A percentile compares a stretch with the other conserved stretches of the same genome.
These are phyloP conservation scores for Irpex lacteus DNA, from an alignment of 1,284 basidiomycete genomes.

Conservation along the genomic window DNA sequence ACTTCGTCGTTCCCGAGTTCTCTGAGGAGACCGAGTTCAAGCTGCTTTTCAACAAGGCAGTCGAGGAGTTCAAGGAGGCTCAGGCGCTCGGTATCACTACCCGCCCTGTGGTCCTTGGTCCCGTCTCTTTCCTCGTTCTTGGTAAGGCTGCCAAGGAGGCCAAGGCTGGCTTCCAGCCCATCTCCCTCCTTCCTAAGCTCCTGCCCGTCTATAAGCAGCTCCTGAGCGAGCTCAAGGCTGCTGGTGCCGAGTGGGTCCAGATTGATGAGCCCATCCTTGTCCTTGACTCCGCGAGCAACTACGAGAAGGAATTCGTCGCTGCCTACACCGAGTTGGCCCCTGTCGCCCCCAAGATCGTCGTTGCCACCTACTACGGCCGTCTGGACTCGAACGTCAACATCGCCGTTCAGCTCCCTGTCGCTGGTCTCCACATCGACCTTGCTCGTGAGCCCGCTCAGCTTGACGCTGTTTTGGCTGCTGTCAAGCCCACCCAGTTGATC, in stretches of 20 bases:
- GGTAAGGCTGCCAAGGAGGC: slow-evolving; percentile 92
- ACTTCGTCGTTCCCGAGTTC: slow-evolving; percentile 98
- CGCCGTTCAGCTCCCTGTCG: slow-evolving; percentile 90
- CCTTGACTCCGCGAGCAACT: slow-evolving; percentile 80
- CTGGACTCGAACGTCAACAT: slow-evolving; percentile 91
- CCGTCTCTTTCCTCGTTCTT: slow-evolving; percentile 93
- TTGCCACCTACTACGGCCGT: slow-evolving; percentile 97
- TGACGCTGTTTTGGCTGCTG: slow-evolving; percentile 77
- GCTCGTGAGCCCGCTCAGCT: slow-evolving; percentile 93
- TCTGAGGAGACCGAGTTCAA: slow-evolving; percentile 92
- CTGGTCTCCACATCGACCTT: slow-evolving; percentile 96
- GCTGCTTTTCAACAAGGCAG: slow-evolving; percentile 92
- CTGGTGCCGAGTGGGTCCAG: slow-evolving; percentile 94
- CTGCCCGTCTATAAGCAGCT: slow-evolving; percentile 93
- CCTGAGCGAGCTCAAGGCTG: slow-evolving; percentile 87
- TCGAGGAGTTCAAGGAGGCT: slow-evolving; percentile 95
- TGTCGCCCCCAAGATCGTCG: slow-evolving; percentile 87
- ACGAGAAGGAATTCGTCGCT: slow-evolving; percentile 80
- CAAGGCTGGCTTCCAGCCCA: slow-evolving; percentile 83
- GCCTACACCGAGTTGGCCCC: slow-evolving; percentile 84
- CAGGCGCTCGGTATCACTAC: slow-evolving; percentile 88
- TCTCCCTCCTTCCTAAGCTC: slow-evolving; percentile 88
- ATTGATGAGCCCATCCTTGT: slow-evolving; percentile 98
- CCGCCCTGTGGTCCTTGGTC: slow-evolving; percentile 95
- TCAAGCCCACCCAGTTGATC: slow-evolving; percentile 80